Evolutionary conservation across 2,329 filamentous ascomycete genomes (phyloP).

Genomic region (Fonsecaea nubica): DNA sequence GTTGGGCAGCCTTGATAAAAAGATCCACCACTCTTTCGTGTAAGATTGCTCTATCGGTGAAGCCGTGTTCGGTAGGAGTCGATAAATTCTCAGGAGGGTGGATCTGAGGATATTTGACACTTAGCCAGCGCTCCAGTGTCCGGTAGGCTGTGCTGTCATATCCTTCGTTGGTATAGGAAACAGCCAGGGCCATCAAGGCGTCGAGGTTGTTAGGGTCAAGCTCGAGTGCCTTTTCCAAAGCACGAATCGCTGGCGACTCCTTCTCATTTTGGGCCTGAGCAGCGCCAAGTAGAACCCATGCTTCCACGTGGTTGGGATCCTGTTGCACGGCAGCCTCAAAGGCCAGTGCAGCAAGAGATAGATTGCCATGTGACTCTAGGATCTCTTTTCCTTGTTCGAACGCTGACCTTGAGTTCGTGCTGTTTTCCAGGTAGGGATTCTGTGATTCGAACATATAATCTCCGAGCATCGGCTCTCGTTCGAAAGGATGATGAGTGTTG

Average conservation of each 20-base stretch:
- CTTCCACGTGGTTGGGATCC: constrained; percentile 83
- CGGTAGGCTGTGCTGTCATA: constrained; percentile 97
- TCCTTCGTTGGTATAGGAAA: constrained; percentile 98
- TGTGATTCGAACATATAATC: constrained; percentile 95
- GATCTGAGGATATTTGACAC: constrained; percentile 89
- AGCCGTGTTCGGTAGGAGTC: constrained; percentile 78
- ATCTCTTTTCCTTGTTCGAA: constrained; percentile 94
- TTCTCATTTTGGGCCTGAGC: constrained; percentile 99
- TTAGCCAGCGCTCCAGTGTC: constrained; percentile 94
- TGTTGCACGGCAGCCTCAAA: constrained; percentile 96
- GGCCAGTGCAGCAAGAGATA: constrained; percentile 88
- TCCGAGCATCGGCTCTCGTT: constrained; percentile 74
- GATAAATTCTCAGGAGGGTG: constrained; percentile 75
- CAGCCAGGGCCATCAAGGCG: constrained; percentile 91
- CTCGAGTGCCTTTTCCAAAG: constrained; percentile 87
- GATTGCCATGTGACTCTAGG: constrained; percentile 89
- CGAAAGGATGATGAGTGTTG: constrained; percentile 65
- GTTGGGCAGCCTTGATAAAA: constrained; percentile 90
- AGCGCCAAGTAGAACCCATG: constrained; percentile 90
- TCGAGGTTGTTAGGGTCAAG: constrained; percentile 84
- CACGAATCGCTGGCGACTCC: constrained; percentile 92
- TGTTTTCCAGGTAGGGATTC: constrained; percentile 82
- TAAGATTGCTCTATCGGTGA: constrained; percentile 87
- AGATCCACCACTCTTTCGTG: constrained; percentile 89
- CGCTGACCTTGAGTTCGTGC: constrained; percentile 63